phyloP scores from a whole-genome alignment of 1,284 basidiomycete genomes.

The Rhizopogon parksii region DNA sequence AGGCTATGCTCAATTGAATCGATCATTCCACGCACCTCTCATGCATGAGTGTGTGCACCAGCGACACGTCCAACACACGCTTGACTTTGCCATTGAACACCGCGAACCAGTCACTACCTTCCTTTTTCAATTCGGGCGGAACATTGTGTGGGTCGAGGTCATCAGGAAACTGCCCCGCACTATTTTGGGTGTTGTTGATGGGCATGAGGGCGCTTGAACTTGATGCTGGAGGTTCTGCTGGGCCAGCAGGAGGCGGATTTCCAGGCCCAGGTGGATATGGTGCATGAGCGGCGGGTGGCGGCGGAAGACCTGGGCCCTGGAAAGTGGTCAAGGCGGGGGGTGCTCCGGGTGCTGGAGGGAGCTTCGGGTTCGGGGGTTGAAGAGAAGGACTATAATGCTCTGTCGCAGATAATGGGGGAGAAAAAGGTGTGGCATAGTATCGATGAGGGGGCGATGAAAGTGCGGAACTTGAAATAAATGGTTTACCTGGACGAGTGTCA shows the following conservation, averaged over 20 bases:
- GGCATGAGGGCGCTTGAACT: slow-evolving; percentile 21
- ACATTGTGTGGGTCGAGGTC: slow-evolving; percentile 42
- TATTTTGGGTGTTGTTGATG: slow-evolving; percentile 22
- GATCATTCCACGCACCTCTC: slow-evolving; percentile 60
- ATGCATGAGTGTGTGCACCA: slow-evolving; percentile 89
- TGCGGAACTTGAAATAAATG: slow-evolving; percentile 16
- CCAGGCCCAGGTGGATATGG: slow-evolving; percentile 33
- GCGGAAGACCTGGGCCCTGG: slow-evolving; percentile 32
- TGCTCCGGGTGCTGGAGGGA: slow-evolving; percentile 22
- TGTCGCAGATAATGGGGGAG: slow-evolving; percentile 17
- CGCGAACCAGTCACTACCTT: slow-evolving; percentile 92
- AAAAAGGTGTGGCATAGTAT: slow-evolving; percentile 20
- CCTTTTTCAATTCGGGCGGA: slow-evolving; percentile 59
- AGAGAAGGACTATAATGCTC: slow-evolving; percentile 32
- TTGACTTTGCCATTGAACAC: slow-evolving; percentile 88
- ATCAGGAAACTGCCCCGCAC: slow-evolving; percentile 34
- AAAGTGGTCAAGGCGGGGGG: slow-evolving; percentile 24
- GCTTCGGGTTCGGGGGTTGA: slow-evolving; percentile 28
- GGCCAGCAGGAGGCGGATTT: slow-evolving; percentile 25
- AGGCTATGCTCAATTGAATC: slow-evolving; percentile 1
- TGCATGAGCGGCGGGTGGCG: slow-evolving; percentile 28
- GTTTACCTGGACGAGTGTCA: slow-evolving; percentile 33
- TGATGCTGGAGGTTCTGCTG: slow-evolving; percentile 19
- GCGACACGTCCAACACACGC: slow-evolving; percentile 75
- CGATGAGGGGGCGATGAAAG: slow-evolving; percentile 25